Conservation (phyloP, 2,329 filamentous ascomycete genomes). For the Trichothecium sympodiale region DNA sequence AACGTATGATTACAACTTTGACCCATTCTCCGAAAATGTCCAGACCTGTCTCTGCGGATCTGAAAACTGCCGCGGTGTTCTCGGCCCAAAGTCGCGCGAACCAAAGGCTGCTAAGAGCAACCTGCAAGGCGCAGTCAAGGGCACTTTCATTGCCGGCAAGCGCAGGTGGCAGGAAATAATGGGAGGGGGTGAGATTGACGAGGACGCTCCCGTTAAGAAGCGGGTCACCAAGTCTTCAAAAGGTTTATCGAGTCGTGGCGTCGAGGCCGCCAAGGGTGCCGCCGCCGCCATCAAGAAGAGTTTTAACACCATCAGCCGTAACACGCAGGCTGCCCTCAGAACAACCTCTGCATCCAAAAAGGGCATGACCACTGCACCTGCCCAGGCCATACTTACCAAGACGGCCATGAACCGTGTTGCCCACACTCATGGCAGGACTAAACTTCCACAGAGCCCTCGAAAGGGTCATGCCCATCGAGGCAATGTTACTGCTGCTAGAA, state of each 20-base stretch:
- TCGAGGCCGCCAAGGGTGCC: slow-evolving; percentile 25
- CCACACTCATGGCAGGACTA: too few relatives aligned
- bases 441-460: too few relatives aligned
- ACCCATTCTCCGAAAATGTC: slow-evolving; percentile 58
- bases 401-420: slow-evolving; percentile 9
- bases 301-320: slow-evolving; percentile 14
- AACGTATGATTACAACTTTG: slow-evolving; percentile 81
- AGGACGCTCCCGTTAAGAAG: slow-evolving; percentile 37
- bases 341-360: neutral
- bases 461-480: slow-evolving; percentile 1
- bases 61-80: slow-evolving; percentile 51
- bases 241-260: slow-evolving; percentile 21
- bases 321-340: neutral
- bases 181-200: slow-evolving; percentile 25
- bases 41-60: slow-evolving; percentile 55
- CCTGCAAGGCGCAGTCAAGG: slow-evolving; percentile 16
- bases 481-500: neutral
- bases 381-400: slow-evolving; percentile 17
- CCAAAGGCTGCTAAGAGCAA: slow-evolving; percentile 31
- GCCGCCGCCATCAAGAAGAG: slow-evolving; percentile 24
- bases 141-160: slow-evolving; percentile 37
- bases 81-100: slow-evolving; percentile 51
- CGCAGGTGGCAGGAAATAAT: slow-evolving; percentile 44
- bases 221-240: slow-evolving; percentile 25
- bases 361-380: slow-evolving; percentile 8